These are phyloP conservation scores for Aegilops bicornis DNA, from an alignment of 176 grass and related monocot species.

Conservation along the genomic window DNA sequence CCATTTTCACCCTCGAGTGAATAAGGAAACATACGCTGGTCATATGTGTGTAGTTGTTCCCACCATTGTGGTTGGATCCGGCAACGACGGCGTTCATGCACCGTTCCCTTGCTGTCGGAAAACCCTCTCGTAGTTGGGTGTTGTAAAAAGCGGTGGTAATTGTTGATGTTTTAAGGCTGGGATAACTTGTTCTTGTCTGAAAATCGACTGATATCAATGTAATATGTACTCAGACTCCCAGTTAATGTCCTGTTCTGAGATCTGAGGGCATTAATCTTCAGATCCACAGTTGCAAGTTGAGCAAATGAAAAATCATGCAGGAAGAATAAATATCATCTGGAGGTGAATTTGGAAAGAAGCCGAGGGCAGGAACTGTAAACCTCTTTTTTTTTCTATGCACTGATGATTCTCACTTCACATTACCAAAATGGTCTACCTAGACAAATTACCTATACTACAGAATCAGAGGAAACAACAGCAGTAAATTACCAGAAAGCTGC, in stretches of 20 bases:
- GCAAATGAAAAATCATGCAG: neutral
- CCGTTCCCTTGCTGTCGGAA: too few relatives aligned
- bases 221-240: neutral
- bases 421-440: constrained; percentile 2
- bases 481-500: constrained; percentile 1
- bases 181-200: neutral
- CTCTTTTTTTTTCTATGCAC: neutral
- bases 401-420: neutral
- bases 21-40: neutral
- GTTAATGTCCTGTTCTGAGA: neutral
- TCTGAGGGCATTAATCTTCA: neutral
- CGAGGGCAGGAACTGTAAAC: neutral
- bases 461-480: neutral
- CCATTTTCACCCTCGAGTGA: neutral
- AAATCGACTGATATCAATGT: neutral
- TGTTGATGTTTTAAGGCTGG: neutral
- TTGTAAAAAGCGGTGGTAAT: too few relatives aligned
- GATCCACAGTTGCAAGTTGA: neutral
- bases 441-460: neutral
- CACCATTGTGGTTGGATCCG: neutral
- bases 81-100: too few relatives aligned
- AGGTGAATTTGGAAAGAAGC: neutral
- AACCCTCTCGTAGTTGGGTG: too few relatives aligned
- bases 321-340: neutral
- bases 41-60: neutral